A percentile compares a stretch with the other conserved stretches of the same genome.
phyloP scores from a whole-genome alignment of 2,329 filamentous ascomycete species.

The Aspergillus intermedius region DNA sequence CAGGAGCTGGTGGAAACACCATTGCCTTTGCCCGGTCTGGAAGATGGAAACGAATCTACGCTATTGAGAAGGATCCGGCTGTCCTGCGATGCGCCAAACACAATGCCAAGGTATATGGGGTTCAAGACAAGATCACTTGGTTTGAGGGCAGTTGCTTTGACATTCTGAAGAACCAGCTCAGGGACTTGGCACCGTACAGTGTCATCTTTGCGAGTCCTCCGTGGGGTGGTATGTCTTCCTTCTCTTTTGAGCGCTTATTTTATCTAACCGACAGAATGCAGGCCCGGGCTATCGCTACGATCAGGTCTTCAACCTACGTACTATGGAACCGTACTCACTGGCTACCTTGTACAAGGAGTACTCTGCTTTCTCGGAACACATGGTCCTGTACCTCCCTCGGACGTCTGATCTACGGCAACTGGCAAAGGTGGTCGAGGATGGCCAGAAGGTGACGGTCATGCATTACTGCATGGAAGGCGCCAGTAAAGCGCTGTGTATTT shows the following conservation, averaged over 20 bases:
- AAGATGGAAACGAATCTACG: slow-evolving; percentile 77
- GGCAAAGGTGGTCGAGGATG: slow-evolving; percentile 47
- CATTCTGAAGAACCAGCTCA: slow-evolving; percentile 51
- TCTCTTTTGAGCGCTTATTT: background rate
- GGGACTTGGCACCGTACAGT: slow-evolving; percentile 43
- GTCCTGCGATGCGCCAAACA: slow-evolving; percentile 85
- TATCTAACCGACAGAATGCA: slow-evolving; percentile 20
- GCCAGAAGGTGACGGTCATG: slow-evolving; percentile 61
- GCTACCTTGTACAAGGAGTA: slow-evolving; percentile 58
- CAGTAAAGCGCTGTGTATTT: slow-evolving; percentile 67
- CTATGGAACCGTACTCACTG: slow-evolving; percentile 83
- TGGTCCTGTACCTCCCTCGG: slow-evolving; percentile 77
- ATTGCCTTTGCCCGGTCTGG: slow-evolving; percentile 85
- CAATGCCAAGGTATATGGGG: slow-evolving; percentile 81
- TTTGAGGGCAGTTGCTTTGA: slow-evolving; percentile 82
- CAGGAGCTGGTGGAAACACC: slow-evolving; percentile 83
- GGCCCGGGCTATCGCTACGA: slow-evolving; percentile 58
- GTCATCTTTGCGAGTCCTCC: slow-evolving; percentile 67
- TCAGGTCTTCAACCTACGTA: slow-evolving; percentile 71
- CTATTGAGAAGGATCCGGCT: slow-evolving; percentile 74
- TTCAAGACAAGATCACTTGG: slow-evolving; percentile 73
- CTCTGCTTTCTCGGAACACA: slow-evolving; percentile 42
- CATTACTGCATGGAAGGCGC: slow-evolving; percentile 90
- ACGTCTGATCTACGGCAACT: slow-evolving; percentile 78
- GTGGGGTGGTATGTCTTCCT: slow-evolving; percentile 56